These are phyloP conservation scores for Beauveria sp. DNA, from an alignment of 2,329 filamentous ascomycete genomes.

Conservation along the genomic window DNA sequence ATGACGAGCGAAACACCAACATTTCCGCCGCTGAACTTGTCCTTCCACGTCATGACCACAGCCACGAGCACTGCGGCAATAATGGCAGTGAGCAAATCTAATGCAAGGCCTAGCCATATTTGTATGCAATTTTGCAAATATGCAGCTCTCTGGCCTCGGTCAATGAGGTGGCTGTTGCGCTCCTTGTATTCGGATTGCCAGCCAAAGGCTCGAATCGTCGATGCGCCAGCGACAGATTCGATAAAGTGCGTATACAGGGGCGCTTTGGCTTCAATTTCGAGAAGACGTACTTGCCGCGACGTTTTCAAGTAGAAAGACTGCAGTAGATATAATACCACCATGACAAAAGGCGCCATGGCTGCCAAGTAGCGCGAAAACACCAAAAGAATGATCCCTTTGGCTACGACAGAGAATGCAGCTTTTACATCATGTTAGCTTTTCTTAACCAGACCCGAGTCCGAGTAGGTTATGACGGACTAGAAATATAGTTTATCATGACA, in stretches of 20 bases:
- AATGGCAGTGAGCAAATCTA: neutral
- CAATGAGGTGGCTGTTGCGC: neutral
- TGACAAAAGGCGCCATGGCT: slow-evolving; percentile 20
- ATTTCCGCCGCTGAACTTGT: slow-evolving; percentile 19
- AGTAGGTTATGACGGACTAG: neutral
- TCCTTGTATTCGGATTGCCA: neutral
- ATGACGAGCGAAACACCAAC: slow-evolving; percentile 20
- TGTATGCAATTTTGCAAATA: neutral
- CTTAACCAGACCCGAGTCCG: neutral
- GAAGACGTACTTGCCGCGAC: neutral
- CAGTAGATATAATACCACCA: slow-evolving; percentile 30
- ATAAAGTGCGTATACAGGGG: neutral
- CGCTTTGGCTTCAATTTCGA: neutral
- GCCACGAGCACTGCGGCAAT: slow-evolving; percentile 38
- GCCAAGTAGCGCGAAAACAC: slow-evolving; percentile 12
- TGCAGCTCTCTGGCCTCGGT: neutral
- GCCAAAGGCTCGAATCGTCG: neutral
- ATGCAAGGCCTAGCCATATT: neutral
- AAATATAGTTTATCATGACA: too few species aligned
- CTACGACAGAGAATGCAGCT: neutral
- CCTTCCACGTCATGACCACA: slow-evolving; percentile 30
- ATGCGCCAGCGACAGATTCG: neutral
- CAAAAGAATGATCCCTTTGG: neutral
- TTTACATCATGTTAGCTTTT: neutral
- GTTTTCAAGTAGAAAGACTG: neutral